Percentiles rank a stretch among this genome's conserved stretches.
phyloP scores from a whole-genome alignment of 2,329 filamentous ascomycete species.

The Cryphonectria japonica region DNA sequence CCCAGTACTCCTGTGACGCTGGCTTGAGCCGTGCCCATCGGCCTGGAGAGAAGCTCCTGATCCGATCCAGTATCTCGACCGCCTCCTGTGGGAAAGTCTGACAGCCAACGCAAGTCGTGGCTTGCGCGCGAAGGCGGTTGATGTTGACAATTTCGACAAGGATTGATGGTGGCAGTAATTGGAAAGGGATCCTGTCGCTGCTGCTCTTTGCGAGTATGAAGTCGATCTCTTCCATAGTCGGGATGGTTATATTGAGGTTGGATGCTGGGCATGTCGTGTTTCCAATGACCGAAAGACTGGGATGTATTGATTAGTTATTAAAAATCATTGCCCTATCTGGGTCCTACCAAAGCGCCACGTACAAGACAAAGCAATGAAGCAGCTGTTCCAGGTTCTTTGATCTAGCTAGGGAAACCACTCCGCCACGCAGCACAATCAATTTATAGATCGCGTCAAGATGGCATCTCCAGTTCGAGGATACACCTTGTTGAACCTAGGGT shows the following conservation, averaged over 20 bases:
- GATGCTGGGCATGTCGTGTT: conserved; percentile 44
- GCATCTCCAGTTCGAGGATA: conserved; percentile 39
- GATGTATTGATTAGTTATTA: conserved; percentile 23
- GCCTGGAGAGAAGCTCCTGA: conserved; percentile 38
- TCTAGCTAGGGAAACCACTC: conserved; percentile 33
- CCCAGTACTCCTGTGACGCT: conserved; percentile 34
- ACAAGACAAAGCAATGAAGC: conserved; percentile 37
- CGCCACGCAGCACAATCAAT: conserved; percentile 40
- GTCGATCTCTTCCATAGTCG: conserved; percentile 36
- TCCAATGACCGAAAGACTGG: conserved; percentile 38
- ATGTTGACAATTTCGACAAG: conserved; percentile 42
- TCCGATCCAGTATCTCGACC: conserved; percentile 33
- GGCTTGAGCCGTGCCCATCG: conserved; percentile 38
- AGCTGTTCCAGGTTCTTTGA: conserved; percentile 28
- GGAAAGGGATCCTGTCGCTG: conserved; percentile 32
- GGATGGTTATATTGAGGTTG: conserved; percentile 34
- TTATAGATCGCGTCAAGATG: conserved; percentile 41
- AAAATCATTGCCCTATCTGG: neutral
- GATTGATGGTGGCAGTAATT: conserved; percentile 38
- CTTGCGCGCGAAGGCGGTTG: conserved; percentile 40
- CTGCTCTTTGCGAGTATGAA: conserved; percentile 33
- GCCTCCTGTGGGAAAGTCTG: conserved; percentile 30
- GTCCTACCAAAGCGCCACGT: conserved; percentile 22
- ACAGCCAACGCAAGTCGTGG: neutral
- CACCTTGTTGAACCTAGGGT: conserved; percentile 37